phyloP scores from a whole-genome alignment of 2,329 filamentous ascomycete species.

The Truncatella angustata region DNA sequence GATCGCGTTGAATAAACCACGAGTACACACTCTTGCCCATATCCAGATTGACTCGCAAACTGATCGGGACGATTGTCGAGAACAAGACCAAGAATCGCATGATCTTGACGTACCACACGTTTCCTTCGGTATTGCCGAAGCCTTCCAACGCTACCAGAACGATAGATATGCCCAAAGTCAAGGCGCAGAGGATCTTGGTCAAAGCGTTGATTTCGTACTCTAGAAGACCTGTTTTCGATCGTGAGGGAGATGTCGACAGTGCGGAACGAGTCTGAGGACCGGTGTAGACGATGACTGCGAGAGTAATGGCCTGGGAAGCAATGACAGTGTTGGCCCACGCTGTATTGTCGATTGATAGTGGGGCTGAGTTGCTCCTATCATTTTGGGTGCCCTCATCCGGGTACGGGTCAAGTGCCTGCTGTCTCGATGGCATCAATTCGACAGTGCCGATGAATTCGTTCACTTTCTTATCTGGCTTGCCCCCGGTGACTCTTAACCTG shows the following conservation, averaged over 20 bases:
- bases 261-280: constrained; percentile 92
- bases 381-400: constrained; percentile 30
- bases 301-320: constrained; percentile 83
- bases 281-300: constrained; percentile 92
- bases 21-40: constrained; percentile 97
- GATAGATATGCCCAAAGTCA: constrained; percentile 84
- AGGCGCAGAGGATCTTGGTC: constrained; percentile 89
- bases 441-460: constrained; percentile 94
- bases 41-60: constrained; percentile 91
- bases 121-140: constrained; percentile 65
- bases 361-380: constrained; percentile 55
- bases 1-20: constrained; percentile 88
- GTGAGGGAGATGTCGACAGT: constrained; percentile 84
- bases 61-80: constrained; percentile 98
- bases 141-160: constrained; percentile 85
- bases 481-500: constrained; percentile 70
- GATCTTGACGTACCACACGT: constrained; percentile 91
- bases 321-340: constrained; percentile 98
- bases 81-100: constrained; percentile 98
- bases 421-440: constrained; percentile 62
- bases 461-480: constrained; percentile 88
- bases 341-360: constrained; percentile 92
- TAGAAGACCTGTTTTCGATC: constrained; percentile 89
- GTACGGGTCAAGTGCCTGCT: constrained; percentile 44
- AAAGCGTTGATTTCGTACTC: constrained; percentile 97